These are phyloP conservation scores for Aspergillus ostianus DNA, from an alignment of 495 filamentous ascomycete species.

Conservation along the genomic window DNA sequence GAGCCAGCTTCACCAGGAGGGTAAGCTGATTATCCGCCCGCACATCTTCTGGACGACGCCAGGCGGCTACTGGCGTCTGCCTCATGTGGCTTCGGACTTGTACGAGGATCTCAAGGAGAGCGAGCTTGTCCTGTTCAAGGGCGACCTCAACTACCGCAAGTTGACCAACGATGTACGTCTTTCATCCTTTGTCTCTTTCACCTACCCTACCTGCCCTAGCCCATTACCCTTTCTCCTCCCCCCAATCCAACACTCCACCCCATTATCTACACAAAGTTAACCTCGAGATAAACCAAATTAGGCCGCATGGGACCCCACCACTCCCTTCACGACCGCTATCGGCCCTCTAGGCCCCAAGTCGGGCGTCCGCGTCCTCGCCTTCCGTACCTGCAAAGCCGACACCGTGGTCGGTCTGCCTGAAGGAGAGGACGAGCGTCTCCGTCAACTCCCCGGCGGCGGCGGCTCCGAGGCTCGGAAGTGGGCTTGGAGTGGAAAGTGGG, in stretches of 20 bases:
- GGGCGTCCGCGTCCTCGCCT: constrained; percentile 75
- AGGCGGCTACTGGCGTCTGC: constrained; percentile 84
- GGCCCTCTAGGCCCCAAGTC: constrained; percentile 80
- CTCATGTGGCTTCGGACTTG: constrained; percentile 61
- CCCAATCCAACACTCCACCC: too few species aligned
- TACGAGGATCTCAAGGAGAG: constrained; percentile 76
- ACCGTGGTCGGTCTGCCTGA: constrained; percentile 83
- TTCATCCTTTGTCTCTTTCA: neutral
- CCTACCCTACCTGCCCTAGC: neutral
- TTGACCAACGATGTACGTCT: constrained; percentile 76
- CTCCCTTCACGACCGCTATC: constrained; percentile 80
- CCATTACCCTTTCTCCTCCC: too few species aligned
- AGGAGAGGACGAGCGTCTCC: constrained; percentile 78
- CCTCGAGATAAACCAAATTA: constrained; percentile 25
- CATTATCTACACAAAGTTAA: constrained; percentile 9
- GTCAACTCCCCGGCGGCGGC: constrained; percentile 61
- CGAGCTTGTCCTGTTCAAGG: constrained; percentile 95
- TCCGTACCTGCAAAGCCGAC: constrained; percentile 95
- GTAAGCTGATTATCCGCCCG: constrained; percentile 73
- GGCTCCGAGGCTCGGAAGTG: constrained; percentile 77
- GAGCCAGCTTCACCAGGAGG: constrained; percentile 75
- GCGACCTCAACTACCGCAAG: constrained; percentile 94
- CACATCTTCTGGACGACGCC: constrained; percentile 88
- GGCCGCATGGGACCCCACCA: constrained; percentile 85
- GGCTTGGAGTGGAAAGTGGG: constrained; percentile 98